Percentiles rank a stretch among this genome's conserved stretches.
Evolutionary conservation across 2,329 filamentous ascomycete genomes (phyloP).

Genomic region (Xylaria arbuscula): DNA sequence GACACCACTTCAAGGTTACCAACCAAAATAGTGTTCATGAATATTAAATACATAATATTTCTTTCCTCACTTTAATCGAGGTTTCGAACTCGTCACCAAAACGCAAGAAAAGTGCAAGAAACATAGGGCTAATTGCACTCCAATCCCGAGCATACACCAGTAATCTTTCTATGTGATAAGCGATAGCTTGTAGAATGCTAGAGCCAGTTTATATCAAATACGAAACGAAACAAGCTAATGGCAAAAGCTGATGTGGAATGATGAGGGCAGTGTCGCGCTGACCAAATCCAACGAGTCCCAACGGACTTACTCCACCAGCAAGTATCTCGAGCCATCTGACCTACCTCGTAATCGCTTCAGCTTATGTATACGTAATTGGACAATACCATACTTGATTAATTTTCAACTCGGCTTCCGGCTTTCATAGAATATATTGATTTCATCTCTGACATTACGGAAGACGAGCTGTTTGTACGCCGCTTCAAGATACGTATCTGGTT

Average conservation of each 20-base stretch:
- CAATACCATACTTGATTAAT: not conserved
- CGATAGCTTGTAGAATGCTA: too few relatives aligned
- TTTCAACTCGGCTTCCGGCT: not conserved
- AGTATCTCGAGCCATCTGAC: not conserved
- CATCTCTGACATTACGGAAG: not conserved
- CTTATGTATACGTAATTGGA: not conserved
- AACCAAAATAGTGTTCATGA: slow-evolving; percentile 17
- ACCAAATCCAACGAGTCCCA: not conserved
- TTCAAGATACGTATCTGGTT: not conserved
- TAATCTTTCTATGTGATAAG: not conserved
- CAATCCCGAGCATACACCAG: not conserved
- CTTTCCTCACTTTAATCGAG: not conserved
- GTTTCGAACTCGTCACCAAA: not conserved
- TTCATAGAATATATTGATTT: not conserved
- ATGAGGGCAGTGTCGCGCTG: not conserved
- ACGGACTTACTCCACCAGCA: not conserved
- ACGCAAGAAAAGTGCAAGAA: not conserved
- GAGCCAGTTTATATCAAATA: not conserved
- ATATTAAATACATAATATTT: slow-evolving; percentile 28
- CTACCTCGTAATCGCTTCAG: not conserved
- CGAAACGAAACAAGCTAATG: not conserved
- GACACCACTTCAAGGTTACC: slow-evolving; percentile 1
- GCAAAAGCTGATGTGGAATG: not conserved
- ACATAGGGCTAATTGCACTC: not conserved
- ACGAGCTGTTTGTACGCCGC: not conserved